Conservation (phyloP, 495 filamentous ascomycete genomes). For the Cenococcum geophilum region DNA sequence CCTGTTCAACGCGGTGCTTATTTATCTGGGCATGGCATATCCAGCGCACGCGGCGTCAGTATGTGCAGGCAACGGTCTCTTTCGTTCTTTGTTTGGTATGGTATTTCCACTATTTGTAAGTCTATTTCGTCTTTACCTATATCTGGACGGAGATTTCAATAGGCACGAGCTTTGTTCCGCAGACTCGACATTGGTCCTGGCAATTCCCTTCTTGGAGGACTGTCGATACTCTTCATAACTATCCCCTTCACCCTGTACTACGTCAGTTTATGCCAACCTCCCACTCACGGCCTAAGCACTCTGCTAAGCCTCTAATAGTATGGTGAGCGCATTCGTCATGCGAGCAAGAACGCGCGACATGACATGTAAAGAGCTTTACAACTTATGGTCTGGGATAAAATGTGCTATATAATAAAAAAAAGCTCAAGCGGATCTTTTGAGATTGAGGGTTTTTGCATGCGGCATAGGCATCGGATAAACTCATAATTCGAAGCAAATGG, state of each 20-base stretch:
- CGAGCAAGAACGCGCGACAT: slow-evolving; percentile 13
- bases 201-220: slow-evolving; percentile 9
- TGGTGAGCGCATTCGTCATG: slow-evolving; percentile 9
- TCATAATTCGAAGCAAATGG: too few relatives aligned
- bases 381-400: neutral
- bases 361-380: slow-evolving; percentile 1
- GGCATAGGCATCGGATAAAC: too few relatives aligned
- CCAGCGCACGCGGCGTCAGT: slow-evolving; percentile 42
- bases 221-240: slow-evolving; percentile 7
- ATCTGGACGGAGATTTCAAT: neutral
- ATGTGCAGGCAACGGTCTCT: slow-evolving; percentile 45
- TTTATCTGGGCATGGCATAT: slow-evolving; percentile 67
- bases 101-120: slow-evolving; percentile 44
- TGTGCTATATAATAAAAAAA: too few relatives aligned
- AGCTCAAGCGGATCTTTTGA: too few relatives aligned
- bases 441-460: too few relatives aligned
- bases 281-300: too few relatives aligned
- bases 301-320: slow-evolving; percentile 1
- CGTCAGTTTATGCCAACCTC: neutral
- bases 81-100: slow-evolving; percentile 43
- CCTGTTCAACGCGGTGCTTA: slow-evolving; percentile 57
- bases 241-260: slow-evolving; percentile 8
- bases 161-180: slow-evolving; percentile 9
- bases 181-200: slow-evolving; percentile 7
- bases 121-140: neutral